Base-by-base conservation (phyloP, 192 early-diverging fungal species). In the Coemansia sp. region DNA sequence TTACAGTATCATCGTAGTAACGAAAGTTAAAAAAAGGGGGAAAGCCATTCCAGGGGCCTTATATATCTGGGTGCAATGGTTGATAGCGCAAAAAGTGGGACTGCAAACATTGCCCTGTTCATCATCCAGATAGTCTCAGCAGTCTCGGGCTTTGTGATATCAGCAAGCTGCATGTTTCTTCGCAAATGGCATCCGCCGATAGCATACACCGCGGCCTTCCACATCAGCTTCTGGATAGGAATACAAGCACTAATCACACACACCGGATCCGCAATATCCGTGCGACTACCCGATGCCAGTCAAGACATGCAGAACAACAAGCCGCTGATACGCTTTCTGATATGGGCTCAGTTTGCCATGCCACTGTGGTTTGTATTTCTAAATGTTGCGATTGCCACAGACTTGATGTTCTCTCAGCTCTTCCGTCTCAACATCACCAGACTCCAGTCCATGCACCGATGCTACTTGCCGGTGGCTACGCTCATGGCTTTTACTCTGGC, bases 281-380 rank as follows among this genome's bases (percentile, higher is more conserved):
- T 74, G 16, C 74, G 79, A 47, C 67, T 82, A 0, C 74, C 79
- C 8, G 74, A 70, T 39, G 60, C 71, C 5, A 67, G 71, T 21
- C 51, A 62, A 21, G 46, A 70, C 12, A 65, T 82, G 66, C 79
- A 82, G 41, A 58, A 52, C 11, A 82, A 57, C 64, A 72, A 82
- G 40, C 68, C 74, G 0, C 56, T 82, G 5, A 68, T 76, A 11
- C 62, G 74, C 11, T 82, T 82, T 58, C 79, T 82, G 13, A 63
- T 82, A 7, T 82, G 79, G 79, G 70, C 74, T 2, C 79, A 82
- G 65, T 82, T 82, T 67, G 79, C 74, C 11, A 82, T 82, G 79
- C 79, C 79, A 2, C 52, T 82, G 15, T 82, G 79, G 79, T 82
- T 82, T 71, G 74, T 82, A 3, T 82, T 82, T 67, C 59, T 82